A percentile compares a stretch with the other conserved stretches of the same genome.
phyloP scores from a whole-genome alignment of 2,329 filamentous ascomycete species.

The Keithomyces neogunnii region DNA sequence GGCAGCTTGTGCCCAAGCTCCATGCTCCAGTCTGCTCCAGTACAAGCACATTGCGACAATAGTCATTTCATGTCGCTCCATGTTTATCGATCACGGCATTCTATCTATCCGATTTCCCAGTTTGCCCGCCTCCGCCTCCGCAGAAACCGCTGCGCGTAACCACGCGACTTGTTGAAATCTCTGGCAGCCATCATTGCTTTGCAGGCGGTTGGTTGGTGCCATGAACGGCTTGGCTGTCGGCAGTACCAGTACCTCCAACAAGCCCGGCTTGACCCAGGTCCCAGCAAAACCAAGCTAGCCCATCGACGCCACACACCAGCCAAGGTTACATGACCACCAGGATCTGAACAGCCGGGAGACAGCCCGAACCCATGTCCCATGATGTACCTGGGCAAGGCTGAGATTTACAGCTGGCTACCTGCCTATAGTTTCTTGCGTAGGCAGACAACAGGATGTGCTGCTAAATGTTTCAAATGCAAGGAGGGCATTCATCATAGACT shows the following conservation, averaged over 20 bases:
- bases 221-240: neutral
- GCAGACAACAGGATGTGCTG: no score
- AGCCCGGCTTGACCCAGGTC: neutral
- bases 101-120: neutral
- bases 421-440: no score
- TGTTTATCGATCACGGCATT: neutral
- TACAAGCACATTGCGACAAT: no score
- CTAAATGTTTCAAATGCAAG: no score
- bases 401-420: neutral
- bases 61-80: neutral
- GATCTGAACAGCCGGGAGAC: neutral
- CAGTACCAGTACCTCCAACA: neutral
- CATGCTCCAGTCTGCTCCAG: no score
- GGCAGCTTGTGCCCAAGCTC: no score
- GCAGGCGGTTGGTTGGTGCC: neutral
- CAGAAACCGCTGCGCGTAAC: neutral
- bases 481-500: neutral
- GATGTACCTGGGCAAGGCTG: slow-evolving; percentile 2
- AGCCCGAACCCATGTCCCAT: neutral
- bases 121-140: neutral
- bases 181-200: neutral
- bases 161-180: neutral
- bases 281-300: neutral
- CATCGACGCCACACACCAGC: neutral
- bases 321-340: no score